A percentile compares a stretch with the other conserved stretches of the same genome.
Evolutionary conservation across 2,329 filamentous ascomycete genomes (phyloP).

Genomic region (Lachnellula cervina): DNA sequence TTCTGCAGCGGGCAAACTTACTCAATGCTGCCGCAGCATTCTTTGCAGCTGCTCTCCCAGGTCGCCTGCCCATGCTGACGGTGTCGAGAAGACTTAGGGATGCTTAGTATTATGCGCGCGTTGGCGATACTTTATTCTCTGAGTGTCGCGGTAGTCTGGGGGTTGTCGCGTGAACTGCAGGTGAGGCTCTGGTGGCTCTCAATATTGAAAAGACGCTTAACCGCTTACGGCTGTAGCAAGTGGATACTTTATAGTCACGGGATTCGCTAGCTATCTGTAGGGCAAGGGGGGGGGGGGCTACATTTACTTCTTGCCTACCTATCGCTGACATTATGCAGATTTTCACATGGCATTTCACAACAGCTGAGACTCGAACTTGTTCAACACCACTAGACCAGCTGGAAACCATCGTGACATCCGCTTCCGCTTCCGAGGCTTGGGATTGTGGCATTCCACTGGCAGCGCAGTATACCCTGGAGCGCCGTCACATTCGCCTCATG

Average conservation of each 20-base stretch:
- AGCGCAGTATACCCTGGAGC: neutral
- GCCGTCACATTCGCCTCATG: constrained; percentile 2
- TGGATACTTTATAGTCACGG: neutral
- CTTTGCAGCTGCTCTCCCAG: constrained; percentile 50
- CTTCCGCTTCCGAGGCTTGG: neutral
- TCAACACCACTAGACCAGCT: too few species aligned
- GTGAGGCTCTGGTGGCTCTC: neutral
- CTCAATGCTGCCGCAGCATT: constrained; percentile 49
- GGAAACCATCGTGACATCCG: neutral
- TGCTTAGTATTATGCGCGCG: neutral
- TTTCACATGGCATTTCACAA: constrained; percentile 1
- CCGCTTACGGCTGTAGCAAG: neutral
- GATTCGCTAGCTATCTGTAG: neutral
- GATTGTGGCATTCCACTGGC: neutral
- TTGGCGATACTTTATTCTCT: neutral
- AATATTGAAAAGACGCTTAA: neutral
- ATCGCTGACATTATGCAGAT: neutral
- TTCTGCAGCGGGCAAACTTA: constrained; percentile 32
- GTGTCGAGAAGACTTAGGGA: neutral
- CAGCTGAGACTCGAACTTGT: neutral
- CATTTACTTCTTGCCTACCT: too few species aligned
- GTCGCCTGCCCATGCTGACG: constrained; percentile 40
- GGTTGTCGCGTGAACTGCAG: too few species aligned
- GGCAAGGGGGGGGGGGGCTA: too few species aligned
- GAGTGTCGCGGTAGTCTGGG: neutral